Evolutionary conservation across 768 basidiomycete species (phyloP).

Genomic region (Panaeolus cyanescens): DNA sequence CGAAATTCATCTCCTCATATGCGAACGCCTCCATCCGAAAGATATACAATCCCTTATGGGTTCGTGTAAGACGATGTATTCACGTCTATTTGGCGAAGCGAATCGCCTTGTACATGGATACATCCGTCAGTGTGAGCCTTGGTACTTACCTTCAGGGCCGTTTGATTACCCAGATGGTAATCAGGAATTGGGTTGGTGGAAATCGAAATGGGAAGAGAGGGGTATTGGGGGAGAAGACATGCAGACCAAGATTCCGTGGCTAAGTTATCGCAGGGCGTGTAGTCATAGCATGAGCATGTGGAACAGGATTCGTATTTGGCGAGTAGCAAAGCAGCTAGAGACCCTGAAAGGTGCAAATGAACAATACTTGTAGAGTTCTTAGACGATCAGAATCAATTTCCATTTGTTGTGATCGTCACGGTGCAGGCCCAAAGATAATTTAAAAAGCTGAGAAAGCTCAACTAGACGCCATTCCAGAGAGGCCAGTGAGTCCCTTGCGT

Average conservation of each 20-base stretch:
- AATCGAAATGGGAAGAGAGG: not conserved
- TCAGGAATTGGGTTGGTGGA: conserved; percentile 1
- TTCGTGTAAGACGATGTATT: not conserved
- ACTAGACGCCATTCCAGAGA: too few species aligned
- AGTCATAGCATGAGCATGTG: conserved; percentile 11
- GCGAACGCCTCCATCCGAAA: not conserved
- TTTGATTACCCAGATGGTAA: not conserved
- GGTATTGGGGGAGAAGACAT: not conserved
- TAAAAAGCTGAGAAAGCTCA: too few species aligned
- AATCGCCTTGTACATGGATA: not conserved
- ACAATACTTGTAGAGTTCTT: too few species aligned
- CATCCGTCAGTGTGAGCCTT: not conserved
- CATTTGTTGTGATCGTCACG: too few species aligned
- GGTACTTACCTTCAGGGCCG: not conserved
- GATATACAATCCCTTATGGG: not conserved
- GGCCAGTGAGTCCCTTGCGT: too few species aligned
- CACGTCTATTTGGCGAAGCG: not conserved
- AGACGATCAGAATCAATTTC: too few species aligned
- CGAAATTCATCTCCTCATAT: not conserved
- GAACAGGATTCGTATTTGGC: conserved; percentile 15
- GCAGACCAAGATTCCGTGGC: not conserved
- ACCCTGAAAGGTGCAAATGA: not conserved
- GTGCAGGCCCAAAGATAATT: too few species aligned
- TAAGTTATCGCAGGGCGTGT: conserved; percentile 5
- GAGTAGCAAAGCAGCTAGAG: conserved; percentile 4